Evolutionary conservation across 768 basidiomycete species (phyloP).

Genomic region (Tylopilus felleus): DNA sequence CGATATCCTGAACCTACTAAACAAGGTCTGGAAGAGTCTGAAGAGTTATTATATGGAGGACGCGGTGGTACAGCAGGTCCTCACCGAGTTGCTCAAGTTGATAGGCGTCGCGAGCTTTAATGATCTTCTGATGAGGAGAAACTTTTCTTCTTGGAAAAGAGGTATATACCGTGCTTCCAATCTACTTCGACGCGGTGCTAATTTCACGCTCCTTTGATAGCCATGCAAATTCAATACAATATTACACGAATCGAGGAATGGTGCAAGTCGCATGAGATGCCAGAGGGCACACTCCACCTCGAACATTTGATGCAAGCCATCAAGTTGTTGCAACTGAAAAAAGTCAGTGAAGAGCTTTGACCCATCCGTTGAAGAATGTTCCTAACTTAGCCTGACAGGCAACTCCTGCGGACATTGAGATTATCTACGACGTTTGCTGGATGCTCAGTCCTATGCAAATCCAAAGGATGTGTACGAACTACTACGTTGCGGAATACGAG

Average conservation of each 20-base stretch:
- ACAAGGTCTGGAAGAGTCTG: slow-evolving; percentile 97
- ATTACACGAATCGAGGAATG: slow-evolving; percentile 97
- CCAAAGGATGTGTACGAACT: slow-evolving; percentile 98
- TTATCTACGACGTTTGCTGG: slow-evolving; percentile 99
- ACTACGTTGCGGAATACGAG: slow-evolving; percentile 99
- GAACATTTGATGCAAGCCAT: slow-evolving; percentile 99
- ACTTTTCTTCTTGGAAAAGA: slow-evolving; percentile 99
- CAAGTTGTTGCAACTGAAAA: slow-evolving; percentile 95
- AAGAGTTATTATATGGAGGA: slow-evolving; percentile 99
- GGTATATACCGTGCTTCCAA: slow-evolving; percentile 47
- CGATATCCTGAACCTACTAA: slow-evolving; percentile 92
- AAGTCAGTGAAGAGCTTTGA: slow-evolving; percentile 47
- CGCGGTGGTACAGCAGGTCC: slow-evolving; percentile 90
- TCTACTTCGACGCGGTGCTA: background rate
- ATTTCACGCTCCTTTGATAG: slow-evolving; percentile 39
- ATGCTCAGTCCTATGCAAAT: slow-evolving; percentile 99
- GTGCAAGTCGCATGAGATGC: slow-evolving; percentile 99
- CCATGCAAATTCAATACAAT: slow-evolving; percentile 99
- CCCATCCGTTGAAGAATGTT: slow-evolving; percentile 2
- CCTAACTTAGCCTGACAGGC: slow-evolving; percentile 47
- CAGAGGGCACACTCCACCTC: slow-evolving; percentile 93
- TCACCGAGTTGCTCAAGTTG: slow-evolving; percentile 92
- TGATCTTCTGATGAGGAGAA: slow-evolving; percentile 95
- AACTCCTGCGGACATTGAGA: slow-evolving; percentile 93
- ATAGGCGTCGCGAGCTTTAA: slow-evolving; percentile 98